Evolutionary conservation across 1,284 basidiomycete species (phyloP).

Genomic region (Blastosporella zonata): DNA sequence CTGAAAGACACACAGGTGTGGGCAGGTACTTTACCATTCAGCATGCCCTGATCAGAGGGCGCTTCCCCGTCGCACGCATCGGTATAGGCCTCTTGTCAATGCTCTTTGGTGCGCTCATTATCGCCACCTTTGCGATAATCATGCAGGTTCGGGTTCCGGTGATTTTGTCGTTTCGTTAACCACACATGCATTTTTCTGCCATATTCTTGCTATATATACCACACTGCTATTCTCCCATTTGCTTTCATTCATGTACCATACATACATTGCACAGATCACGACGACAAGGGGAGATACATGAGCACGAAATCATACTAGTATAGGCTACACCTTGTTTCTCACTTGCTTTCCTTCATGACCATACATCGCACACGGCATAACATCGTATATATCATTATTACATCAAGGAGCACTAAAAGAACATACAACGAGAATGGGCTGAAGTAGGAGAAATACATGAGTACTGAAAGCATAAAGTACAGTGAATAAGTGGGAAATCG

Average conservation of each 20-base stretch:
- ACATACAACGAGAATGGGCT: slow-evolving; percentile 3
- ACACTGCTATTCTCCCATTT: too few species aligned
- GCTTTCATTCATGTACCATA: neutral
- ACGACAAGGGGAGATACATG: too few species aligned
- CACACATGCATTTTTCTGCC: too few species aligned
- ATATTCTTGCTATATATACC: too few species aligned
- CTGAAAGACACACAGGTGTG: slow-evolving; percentile 2
- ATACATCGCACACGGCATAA: too few species aligned
- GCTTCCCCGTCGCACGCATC: slow-evolving; percentile 9
- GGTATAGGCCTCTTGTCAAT: slow-evolving; percentile 7
- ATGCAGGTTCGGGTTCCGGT: neutral
- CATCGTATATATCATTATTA: too few species aligned
- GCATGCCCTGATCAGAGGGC: slow-evolving; percentile 13
- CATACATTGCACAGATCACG: too few species aligned
- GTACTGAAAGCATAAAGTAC: neutral
- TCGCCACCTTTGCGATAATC: slow-evolving; percentile 10
- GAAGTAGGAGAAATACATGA: neutral
- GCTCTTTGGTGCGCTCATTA: slow-evolving; percentile 11
- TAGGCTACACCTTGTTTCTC: too few species aligned
- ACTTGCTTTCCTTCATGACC: too few species aligned
- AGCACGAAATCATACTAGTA: too few species aligned
- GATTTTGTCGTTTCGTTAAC: neutral
- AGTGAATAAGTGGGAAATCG: neutral
- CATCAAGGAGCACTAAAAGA: neutral
- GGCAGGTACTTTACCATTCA: slow-evolving; percentile 15